Conservation (phyloP, 2,329 filamentous ascomycete genomes). For the Claviceps sp. region DNA sequence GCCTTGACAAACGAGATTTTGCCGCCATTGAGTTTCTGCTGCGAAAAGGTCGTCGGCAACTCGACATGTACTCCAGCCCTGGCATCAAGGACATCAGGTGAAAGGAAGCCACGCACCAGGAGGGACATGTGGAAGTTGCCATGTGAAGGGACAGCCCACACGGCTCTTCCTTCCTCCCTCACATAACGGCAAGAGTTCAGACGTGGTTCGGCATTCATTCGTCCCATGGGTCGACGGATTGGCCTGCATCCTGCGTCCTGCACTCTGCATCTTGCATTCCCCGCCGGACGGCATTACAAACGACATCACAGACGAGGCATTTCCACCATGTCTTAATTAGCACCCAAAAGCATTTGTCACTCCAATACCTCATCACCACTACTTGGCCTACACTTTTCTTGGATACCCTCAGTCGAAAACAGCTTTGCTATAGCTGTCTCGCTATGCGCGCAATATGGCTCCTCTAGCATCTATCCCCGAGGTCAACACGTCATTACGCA, state of each 20-base stretch:
- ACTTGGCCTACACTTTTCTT: constrained; percentile 9
- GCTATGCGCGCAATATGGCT: constrained; percentile 14
- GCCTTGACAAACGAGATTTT: constrained; percentile 73
- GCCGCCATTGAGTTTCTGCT: constrained; percentile 72
- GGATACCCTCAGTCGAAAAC: constrained; percentile 12
- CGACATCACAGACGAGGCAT: constrained; percentile 3
- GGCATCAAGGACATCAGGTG: constrained; percentile 52
- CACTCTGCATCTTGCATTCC: not conserved
- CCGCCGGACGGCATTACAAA: not conserved
- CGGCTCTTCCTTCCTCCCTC: not conserved
- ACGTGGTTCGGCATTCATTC: not conserved
- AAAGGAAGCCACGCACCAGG: not conserved
- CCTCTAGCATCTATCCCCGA: constrained; percentile 16
- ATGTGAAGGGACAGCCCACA: not conserved
- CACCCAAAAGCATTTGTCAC: constrained; percentile 2
- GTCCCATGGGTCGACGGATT: not conserved
- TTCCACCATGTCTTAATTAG: constrained; percentile 6
- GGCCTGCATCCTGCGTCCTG: not conserved
- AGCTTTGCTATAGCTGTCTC: constrained; percentile 5
- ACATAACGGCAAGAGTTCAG: not conserved
- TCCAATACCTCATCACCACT: constrained; percentile 1
- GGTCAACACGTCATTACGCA: constrained; percentile 10
- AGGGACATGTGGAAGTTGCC: not conserved
- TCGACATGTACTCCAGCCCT: constrained; percentile 69
- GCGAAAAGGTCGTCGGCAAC: constrained; percentile 65